A percentile compares a stretch with the other conserved stretches of the same genome.
These are phyloP conservation scores for Petunia axillaris DNA, from an alignment of 257 asterid species.

Conservation along the genomic window DNA sequence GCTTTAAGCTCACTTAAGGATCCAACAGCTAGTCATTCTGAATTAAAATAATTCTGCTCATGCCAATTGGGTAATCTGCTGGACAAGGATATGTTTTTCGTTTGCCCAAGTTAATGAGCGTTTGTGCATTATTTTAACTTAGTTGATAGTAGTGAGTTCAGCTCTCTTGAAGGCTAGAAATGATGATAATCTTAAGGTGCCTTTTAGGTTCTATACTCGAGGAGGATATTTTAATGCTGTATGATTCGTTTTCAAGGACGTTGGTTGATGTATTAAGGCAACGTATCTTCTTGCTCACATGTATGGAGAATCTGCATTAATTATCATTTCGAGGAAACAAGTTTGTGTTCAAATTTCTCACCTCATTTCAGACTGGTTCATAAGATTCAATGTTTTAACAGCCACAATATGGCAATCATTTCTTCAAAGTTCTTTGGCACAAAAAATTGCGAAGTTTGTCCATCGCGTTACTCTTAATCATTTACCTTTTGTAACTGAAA, in stretches of 20 bases:
- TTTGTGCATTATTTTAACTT: slow-evolving; percentile 5
- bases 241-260: neutral
- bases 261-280: slow-evolving; percentile 2
- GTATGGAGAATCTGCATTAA: neutral
- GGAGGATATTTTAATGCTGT: neutral
- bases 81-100: neutral
- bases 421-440: too few relatives aligned
- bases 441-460: too few relatives aligned
- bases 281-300: slow-evolving; percentile 5
- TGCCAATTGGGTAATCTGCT: slow-evolving; percentile 6
- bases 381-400: too few relatives aligned
- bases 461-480: too few relatives aligned
- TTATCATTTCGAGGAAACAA: neutral
- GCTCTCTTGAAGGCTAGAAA: neutral
- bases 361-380: neutral
- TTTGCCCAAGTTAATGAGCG: neutral
- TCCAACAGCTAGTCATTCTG: neutral
- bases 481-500: too few relatives aligned
- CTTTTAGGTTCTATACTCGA: neutral
- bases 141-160: neutral
- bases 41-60: neutral
- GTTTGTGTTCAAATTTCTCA: neutral
- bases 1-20: slow-evolving; percentile 14
- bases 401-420: too few relatives aligned
- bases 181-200: neutral